Evolutionary conservation across 768 basidiomycete species (phyloP), one percentile per base, ranked within the genome.

Genomic region (Russula sp.): DNA sequence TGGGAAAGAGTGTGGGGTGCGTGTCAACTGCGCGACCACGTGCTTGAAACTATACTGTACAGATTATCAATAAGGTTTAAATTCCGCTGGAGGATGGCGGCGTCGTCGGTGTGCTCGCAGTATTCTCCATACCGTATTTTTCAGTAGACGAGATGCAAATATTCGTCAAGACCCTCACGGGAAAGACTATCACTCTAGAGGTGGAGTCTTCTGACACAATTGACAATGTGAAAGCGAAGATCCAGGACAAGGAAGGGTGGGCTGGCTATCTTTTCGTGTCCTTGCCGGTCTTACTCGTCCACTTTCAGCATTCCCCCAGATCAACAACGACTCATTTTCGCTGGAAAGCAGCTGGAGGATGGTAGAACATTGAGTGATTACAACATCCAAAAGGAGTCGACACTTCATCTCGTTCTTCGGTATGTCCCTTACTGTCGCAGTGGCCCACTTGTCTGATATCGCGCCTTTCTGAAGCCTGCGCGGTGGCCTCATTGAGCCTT

Each of bases 401-500:
- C 95, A 30, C 91, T 98, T 70, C 95, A 98, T 80, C 82, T 98
- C 71, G 94, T 98, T 70, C 92, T 96, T 76, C 92, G 93, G 91
- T 91, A 66, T 73, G 87, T 75, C 57, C n/a, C 24, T 44, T 22
- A 26, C 32, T 14, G 30, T 22, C 51, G 34, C 11, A 13, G 18
- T 11, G 6, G 11, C 18, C 32, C 18, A 28, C 48, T 16, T 58
- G 34, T 50, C 6, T 59, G 32, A 61, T 62, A 51, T 52, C 53
- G n/a, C 53, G n/a, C 20, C 36, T 9, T 57, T 61, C 53, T 20
- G 28, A 69, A 90, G 90, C 82, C 92, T 96, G 71, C 90, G 94
- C 77, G 95, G 97, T 67, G 97, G 97, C 58, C 94, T 99, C 82
- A 98, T 99, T 70, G 97, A 99, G 81, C 97, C 97, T 67, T 98